Percentiles rank a stretch among this genome's conserved stretches.
These are phyloP conservation scores for Violaceomyces palustris DNA, from an alignment of 1,284 basidiomycete species.

Conservation along the genomic window DNA sequence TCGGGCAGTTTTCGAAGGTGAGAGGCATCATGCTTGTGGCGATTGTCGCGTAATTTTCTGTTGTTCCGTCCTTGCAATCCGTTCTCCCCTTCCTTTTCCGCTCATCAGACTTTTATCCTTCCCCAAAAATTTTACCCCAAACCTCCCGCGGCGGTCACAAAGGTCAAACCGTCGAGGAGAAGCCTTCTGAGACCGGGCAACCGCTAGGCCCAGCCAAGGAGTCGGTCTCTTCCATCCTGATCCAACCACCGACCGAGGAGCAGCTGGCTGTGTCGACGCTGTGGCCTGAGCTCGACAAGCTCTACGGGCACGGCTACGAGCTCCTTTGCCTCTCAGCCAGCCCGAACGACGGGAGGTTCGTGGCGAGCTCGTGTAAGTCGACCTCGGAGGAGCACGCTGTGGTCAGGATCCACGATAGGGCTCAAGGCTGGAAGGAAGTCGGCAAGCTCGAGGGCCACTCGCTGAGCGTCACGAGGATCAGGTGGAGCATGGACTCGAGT, in stretches of 20 bases:
- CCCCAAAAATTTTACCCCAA: not conserved
- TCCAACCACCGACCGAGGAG: slow-evolving; percentile 57
- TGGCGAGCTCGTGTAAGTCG: slow-evolving; percentile 90
- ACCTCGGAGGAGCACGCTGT: slow-evolving; percentile 81
- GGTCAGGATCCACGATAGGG: slow-evolving; percentile 72
- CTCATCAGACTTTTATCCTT: too few species aligned
- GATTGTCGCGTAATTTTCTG: too few species aligned
- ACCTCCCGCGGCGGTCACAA: slow-evolving; percentile 1
- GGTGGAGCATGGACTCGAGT: slow-evolving; percentile 77
- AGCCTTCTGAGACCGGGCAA: slow-evolving; percentile 23
- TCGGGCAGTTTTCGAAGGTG: slow-evolving; percentile 35
- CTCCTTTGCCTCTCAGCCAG: slow-evolving; percentile 55
- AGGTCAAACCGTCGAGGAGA: slow-evolving; percentile 12
- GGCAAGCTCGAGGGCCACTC: slow-evolving; percentile 73
- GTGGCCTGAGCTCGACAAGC: slow-evolving; percentile 94
- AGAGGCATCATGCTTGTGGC: not conserved
- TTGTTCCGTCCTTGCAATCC: too few species aligned
- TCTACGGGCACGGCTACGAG: slow-evolving; percentile 98
- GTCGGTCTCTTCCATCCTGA: slow-evolving; percentile 17
- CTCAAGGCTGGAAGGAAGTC: slow-evolving; percentile 62
- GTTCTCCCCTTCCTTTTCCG: too few species aligned
- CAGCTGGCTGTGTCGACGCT: slow-evolving; percentile 74
- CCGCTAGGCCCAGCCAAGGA: slow-evolving; percentile 22
- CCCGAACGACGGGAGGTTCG: slow-evolving; percentile 57
- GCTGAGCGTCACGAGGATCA: slow-evolving; percentile 82